Base-by-base conservation (phyloP, 2,329 filamentous ascomycete genomes). In the Cladosporium sp. region DNA sequence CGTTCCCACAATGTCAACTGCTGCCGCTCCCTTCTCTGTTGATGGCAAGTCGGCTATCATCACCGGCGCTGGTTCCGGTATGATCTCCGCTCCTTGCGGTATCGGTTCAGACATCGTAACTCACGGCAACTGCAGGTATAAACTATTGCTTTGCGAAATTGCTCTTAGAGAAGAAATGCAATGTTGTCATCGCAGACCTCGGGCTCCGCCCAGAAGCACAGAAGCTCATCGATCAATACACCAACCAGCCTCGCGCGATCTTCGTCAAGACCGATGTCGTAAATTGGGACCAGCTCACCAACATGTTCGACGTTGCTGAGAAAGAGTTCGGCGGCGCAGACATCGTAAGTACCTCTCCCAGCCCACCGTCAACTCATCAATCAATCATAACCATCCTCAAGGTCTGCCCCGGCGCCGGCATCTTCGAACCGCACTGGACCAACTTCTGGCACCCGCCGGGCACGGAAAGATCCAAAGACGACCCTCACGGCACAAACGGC, bases 381-480 rank as follows among this genome's bases (percentile, higher is more conserved):
- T 31, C 22, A 43, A 13, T 3, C 1, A 1, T 28, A 28, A 28
- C 22, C 22, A 5, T 28, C 7, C 35, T 7, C 14, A 44, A 62
- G 60, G 61, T 76, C 11, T 75, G 74, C 49, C 75, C 75, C 0
- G 74, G 75, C 14, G 75, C 75, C 3, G 75, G 75, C 5, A 65
- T 77, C 22, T 77, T 70, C 64, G 75, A 78, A 49, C 74, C 74
- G 0, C 64, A 71, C 49, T 74, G 69, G 64, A 68, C 63, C 52
- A 76, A 74, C 60, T 77, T 77, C 64, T 77, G 74, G 74, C 66
- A 73, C 51, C 74, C 74, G 0, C 74, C 74, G 0, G 74, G 74
- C 10, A 63, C 59, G 0, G 43, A 58, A 0, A 58, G 58, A 31
- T 66, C 67, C 2, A 70, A 62, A 51, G 74, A 76, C 16, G 45